Conservation (phyloP, 106 monocot genomes). For the Dendrobium chrysotoxum region DNA sequence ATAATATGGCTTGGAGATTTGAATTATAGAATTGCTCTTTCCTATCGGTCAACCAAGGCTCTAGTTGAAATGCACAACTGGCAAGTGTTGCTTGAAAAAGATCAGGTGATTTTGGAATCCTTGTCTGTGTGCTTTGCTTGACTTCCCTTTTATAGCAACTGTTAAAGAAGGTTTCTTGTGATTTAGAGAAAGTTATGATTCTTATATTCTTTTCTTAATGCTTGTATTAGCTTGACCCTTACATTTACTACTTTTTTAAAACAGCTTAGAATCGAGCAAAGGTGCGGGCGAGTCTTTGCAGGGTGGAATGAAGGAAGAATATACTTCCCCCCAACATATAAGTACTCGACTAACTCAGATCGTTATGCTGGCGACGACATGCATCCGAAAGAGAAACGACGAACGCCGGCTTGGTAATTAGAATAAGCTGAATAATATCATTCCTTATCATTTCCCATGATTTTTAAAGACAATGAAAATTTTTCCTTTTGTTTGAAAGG, state of each 20-base stretch:
- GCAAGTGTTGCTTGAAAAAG: constrained; percentile 57
- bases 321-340: constrained; percentile 64
- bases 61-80: constrained; percentile 65
- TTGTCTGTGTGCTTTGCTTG: neutral
- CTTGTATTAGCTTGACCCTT: neutral
- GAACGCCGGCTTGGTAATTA: constrained; percentile 57
- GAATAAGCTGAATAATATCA: neutral
- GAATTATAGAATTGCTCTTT: constrained; percentile 53
- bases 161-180: constrained; percentile 14
- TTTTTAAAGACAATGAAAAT: neutral
- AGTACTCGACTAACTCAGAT: constrained; percentile 62
- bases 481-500: constrained; percentile 22
- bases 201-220: constrained; percentile 11
- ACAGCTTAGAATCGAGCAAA: constrained; percentile 63
- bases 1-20: constrained; percentile 59
- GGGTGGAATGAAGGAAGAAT: constrained; percentile 61
- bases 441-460: neutral
- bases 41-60: constrained; percentile 49
- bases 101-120: constrained; percentile 30
- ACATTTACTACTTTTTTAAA: neutral
- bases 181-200: constrained; percentile 13
- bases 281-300: constrained; percentile 39
- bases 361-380: constrained; percentile 51
- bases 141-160: neutral
- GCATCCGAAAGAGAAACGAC: constrained; percentile 46